Evolutionary conservation across 169 alveolate species (phyloP).

Genomic region (Fabrea salina): DNA sequence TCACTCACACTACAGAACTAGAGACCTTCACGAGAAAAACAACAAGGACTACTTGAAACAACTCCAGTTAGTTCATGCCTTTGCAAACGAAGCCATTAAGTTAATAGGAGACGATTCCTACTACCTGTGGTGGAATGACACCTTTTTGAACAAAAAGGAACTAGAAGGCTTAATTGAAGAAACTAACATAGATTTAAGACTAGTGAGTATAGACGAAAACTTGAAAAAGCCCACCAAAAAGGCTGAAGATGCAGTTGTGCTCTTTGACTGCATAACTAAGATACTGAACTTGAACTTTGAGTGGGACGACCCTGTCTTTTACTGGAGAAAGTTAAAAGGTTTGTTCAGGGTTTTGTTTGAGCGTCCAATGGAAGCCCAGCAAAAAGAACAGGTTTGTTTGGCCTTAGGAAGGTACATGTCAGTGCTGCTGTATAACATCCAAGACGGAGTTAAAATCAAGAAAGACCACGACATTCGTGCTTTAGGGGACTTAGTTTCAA

Average conservation of each 20-base stretch:
- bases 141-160: not conserved
- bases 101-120: not conserved
- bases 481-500: not conserved
- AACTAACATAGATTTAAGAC: not conserved
- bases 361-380: not conserved
- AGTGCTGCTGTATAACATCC: not conserved
- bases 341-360: not conserved
- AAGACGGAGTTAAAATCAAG: not conserved
- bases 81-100: not conserved
- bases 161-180: not conserved
- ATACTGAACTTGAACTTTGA: not conserved
- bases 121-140: constrained; percentile 24
- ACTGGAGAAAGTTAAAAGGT: constrained; percentile 5
- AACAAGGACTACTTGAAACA: not conserved
- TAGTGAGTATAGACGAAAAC: not conserved
- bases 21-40: not conserved
- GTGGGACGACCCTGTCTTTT: constrained; percentile 9
- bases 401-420: not conserved
- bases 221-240: not conserved
- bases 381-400: not conserved
- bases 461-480: constrained; percentile 2
- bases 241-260: not conserved
- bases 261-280: not conserved
- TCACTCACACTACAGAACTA: not conserved
- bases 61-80: not conserved